A percentile compares a stretch with the other conserved stretches of the same genome.
Conservation (phyloP, 2,329 filamentous ascomycete species). For the Curvularia lunata region DNA sequence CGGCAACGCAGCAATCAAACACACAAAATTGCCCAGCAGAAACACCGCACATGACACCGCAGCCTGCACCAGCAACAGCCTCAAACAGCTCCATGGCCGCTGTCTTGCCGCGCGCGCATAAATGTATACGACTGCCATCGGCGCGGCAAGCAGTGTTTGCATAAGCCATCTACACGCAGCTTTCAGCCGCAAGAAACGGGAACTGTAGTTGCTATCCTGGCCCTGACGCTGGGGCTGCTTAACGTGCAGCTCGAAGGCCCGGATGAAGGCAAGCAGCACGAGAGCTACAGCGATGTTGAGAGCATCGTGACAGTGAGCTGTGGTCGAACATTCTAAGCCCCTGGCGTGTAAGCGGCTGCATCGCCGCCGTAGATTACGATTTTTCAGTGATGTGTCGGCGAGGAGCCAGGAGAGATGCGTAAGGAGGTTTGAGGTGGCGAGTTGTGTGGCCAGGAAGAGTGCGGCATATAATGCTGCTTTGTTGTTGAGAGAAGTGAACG, state of each 20-base stretch:
- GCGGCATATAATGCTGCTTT: background rate
- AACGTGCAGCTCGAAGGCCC: conserved; percentile 6
- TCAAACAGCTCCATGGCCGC: background rate
- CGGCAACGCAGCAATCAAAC: conserved; percentile 7
- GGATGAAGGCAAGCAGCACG: conserved; percentile 2
- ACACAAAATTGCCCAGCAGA: conserved; percentile 6
- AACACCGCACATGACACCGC: conserved; percentile 1
- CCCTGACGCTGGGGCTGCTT: background rate
- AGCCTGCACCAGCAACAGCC: background rate
- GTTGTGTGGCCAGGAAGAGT: conserved; percentile 3
- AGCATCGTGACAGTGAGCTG: background rate
- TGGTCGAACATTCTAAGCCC: conserved; percentile 5
- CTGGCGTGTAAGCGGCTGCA: background rate
- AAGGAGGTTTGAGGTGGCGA: too few species aligned
- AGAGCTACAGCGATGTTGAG: background rate
- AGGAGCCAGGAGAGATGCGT: too few species aligned
- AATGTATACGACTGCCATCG: conserved; percentile 3
- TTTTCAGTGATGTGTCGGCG: too few species aligned
- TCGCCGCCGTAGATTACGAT: background rate
- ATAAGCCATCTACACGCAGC: background rate
- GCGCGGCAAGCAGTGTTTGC: conserved; percentile 6
- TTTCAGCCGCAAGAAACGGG: conserved; percentile 3
- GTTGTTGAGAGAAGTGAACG: background rate
- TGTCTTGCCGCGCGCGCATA: background rate
- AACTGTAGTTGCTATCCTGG: conserved; percentile 1